Evolutionary conservation across 2,329 filamentous ascomycete genomes (phyloP).

Genomic region (Aspergillus flavus): DNA sequence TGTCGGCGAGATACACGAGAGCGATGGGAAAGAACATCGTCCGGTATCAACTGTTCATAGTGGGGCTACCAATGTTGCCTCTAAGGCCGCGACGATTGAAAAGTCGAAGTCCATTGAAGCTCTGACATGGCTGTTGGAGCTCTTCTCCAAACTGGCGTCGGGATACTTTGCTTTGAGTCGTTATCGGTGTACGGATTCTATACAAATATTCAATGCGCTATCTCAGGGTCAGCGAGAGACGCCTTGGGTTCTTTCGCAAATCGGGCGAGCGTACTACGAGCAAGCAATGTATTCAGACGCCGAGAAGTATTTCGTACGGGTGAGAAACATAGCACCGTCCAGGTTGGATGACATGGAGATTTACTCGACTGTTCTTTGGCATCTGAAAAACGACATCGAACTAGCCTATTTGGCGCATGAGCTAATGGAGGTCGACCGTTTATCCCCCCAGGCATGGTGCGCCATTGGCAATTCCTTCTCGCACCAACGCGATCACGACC

Average conservation of each 20-base stretch:
- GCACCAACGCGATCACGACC: slow-evolving; percentile 86
- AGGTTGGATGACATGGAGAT: slow-evolving; percentile 95
- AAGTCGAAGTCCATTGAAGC: slow-evolving; percentile 71
- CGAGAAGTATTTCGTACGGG: slow-evolving; percentile 79
- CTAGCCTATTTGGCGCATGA: slow-evolving; percentile 91
- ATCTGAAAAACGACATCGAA: slow-evolving; percentile 88
- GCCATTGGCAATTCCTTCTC: slow-evolving; percentile 94
- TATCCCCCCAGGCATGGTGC: slow-evolving; percentile 95
- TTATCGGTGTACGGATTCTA: slow-evolving; percentile 76
- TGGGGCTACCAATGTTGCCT: slow-evolving; percentile 26
- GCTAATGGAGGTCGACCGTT: slow-evolving; percentile 80
- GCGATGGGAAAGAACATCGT: slow-evolving; percentile 66
- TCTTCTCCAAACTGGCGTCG: slow-evolving; percentile 78
- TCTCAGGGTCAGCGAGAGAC: slow-evolving; percentile 79
- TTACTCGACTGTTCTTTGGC: slow-evolving; percentile 99
- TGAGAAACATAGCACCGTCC: slow-evolving; percentile 78
- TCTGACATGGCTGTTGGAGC: slow-evolving; percentile 73
- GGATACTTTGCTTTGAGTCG: slow-evolving; percentile 78
- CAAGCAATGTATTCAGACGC: slow-evolving; percentile 83
- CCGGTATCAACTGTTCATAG: slow-evolving; percentile 37
- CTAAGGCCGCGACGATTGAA: slow-evolving; percentile 50
- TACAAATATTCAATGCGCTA: slow-evolving; percentile 72
- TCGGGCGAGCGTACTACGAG: slow-evolving; percentile 90
- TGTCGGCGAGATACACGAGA: slow-evolving; percentile 57
- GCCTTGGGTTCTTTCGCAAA: slow-evolving; percentile 88